These are phyloP conservation scores for Anacardium occidentale DNA, from an alignment of 345 rosid species.

Conservation along the genomic window DNA sequence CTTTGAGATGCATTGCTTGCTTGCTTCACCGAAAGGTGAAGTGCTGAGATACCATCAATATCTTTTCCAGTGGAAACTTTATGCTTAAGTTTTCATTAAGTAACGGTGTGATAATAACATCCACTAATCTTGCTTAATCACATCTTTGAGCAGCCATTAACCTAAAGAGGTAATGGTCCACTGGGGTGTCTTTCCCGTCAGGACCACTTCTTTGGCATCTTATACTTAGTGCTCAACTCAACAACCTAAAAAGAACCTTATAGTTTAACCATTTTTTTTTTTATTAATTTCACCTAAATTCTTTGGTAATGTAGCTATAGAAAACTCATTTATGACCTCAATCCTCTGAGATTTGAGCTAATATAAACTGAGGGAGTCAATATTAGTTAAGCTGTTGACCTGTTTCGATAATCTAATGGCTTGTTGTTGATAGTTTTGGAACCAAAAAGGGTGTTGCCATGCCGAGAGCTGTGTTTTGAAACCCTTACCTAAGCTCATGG, in stretches of 20 bases:
- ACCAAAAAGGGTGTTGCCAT: no score
- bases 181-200: not conserved
- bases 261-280: no score
- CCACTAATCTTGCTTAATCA: slow-evolving; percentile 1
- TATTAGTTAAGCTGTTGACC: no score
- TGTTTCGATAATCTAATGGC: no score
- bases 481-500: no score
- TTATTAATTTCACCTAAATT: no score
- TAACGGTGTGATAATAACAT: slow-evolving; percentile 16
- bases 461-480: no score
- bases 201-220: slow-evolving; percentile 25
- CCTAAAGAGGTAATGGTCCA: not conserved
- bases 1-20: not conserved
- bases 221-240: not conserved
- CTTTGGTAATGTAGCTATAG: no score
- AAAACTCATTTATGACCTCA: no score
- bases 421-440: no score
- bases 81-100: not conserved
- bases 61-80: slow-evolving; percentile 22
- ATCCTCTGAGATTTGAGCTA: no score
- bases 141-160: not conserved
- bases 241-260: not conserved
- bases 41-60: slow-evolving; percentile 25
- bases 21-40: slow-evolving; percentile 10
- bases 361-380: no score